Evolutionary conservation across 2,329 filamentous ascomycete genomes (phyloP).

Genomic region (Botrytis hyacinthi): DNA sequence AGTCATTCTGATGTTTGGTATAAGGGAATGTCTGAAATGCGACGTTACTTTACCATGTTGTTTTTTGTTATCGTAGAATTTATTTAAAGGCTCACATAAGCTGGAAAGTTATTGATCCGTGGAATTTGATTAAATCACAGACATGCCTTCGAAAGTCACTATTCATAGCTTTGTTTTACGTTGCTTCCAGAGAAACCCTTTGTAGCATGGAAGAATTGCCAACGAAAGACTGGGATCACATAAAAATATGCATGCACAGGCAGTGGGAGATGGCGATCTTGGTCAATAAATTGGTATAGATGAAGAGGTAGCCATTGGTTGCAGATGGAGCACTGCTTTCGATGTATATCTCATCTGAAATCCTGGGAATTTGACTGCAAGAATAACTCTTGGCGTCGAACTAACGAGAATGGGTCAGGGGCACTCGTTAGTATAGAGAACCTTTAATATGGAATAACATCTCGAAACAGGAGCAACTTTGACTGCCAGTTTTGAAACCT

Average conservation of each 20-base stretch:
- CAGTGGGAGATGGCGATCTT: neutral
- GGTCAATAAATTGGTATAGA: neutral
- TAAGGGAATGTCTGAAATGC: neutral
- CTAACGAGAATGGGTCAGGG: neutral
- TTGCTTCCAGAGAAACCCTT: neutral
- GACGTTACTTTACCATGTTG: neutral
- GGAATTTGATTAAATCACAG: neutral
- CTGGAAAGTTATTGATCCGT: neutral
- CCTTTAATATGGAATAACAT: neutral
- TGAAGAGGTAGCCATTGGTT: neutral
- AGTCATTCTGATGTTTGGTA: neutral
- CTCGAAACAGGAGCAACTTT: conserved; percentile 36
- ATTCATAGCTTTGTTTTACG: neutral
- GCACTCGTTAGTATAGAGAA: neutral
- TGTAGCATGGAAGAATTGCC: neutral
- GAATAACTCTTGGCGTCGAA: neutral
- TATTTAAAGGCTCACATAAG: neutral
- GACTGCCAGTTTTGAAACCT: neutral
- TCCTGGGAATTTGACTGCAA: neutral
- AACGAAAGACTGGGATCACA: neutral
- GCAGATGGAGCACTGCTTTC: neutral
- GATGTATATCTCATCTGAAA: neutral
- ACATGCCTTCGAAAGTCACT: neutral
- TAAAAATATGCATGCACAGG: neutral
- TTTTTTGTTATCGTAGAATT: neutral